Percentiles rank a stretch among this genome's conserved stretches.
Evolutionary conservation across 2,329 filamentous ascomycete genomes (phyloP).

Genomic region (Hymenoscyphus salicellus): DNA sequence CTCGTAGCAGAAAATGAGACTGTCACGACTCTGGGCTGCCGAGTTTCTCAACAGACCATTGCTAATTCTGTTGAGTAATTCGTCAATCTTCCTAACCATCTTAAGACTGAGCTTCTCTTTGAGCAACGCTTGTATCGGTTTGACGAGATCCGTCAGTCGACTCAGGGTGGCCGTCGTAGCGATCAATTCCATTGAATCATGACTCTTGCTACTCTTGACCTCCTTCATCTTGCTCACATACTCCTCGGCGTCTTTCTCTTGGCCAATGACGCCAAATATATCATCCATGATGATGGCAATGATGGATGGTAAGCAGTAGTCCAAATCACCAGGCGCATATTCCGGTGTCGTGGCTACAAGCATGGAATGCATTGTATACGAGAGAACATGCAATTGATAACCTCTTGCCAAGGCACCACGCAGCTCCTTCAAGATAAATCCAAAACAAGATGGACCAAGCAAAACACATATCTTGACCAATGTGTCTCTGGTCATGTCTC

Average conservation of each 20-base stretch:
- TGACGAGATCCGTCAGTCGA: conserved; percentile 71
- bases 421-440: conserved; percentile 90
- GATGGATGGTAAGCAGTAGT: conserved; percentile 79
- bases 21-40: conserved; percentile 72
- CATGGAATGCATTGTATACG: conserved; percentile 91
- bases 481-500: conserved; percentile 88
- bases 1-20: conserved; percentile 93
- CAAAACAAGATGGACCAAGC: conserved; percentile 78
- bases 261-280: conserved; percentile 85
- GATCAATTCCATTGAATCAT: conserved; percentile 92
- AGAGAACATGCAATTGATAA: conserved; percentile 91
- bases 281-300: conserved; percentile 93
- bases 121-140: conserved; percentile 74
- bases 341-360: conserved; percentile 71
- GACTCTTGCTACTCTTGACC: conserved; percentile 96
- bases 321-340: conserved; percentile 77
- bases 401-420: conserved; percentile 77
- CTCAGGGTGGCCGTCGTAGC: conserved; percentile 76
- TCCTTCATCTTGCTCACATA: conserved; percentile 96
- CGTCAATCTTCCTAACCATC: conserved; percentile 86
- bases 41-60: conserved; percentile 80
- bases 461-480: conserved; percentile 78
- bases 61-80: conserved; percentile 78
- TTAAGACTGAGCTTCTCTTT: conserved; percentile 79
- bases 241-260: conserved; percentile 95